Percentiles rank a stretch among this genome's conserved stretches.
Conservation (phyloP, 176 grass and related monocot genomes). For the Aegilops bicornis region DNA sequence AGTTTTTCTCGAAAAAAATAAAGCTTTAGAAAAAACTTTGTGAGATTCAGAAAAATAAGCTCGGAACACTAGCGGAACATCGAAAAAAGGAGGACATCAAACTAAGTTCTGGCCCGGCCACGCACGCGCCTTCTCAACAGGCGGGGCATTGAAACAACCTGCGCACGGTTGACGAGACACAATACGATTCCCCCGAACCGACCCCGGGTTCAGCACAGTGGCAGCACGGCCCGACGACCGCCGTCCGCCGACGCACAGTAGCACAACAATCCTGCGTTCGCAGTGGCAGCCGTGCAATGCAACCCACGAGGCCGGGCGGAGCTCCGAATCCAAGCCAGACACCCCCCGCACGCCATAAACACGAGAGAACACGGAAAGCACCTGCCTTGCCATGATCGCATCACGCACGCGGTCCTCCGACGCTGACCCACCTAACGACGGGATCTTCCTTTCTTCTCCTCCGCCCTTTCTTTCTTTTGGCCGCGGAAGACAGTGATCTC, state of each 20-base stretch:
- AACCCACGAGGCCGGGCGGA: background rate
- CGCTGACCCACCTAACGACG: slow-evolving; percentile 11
- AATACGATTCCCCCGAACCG: background rate
- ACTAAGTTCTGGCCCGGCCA: background rate
- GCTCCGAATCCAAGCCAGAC: background rate
- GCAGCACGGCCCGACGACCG: background rate
- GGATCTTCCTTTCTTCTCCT: background rate
- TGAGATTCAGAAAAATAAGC: no score
- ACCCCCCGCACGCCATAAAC: background rate
- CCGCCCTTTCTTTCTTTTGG: background rate
- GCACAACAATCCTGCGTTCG: background rate
- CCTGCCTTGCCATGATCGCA: background rate
- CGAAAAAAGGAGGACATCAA: background rate
- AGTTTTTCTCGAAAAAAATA: no score
- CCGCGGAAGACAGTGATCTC: background rate
- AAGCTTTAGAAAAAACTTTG: no score
- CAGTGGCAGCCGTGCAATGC: slow-evolving; percentile 6
- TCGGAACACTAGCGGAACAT: no score
- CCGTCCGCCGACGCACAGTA: background rate
- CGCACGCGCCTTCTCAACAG: background rate
- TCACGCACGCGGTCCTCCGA: background rate
- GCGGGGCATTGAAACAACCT: slow-evolving; percentile 17
- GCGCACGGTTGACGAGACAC: slow-evolving; percentile 6
- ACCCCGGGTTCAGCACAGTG: background rate
- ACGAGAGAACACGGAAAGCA: background rate